phyloP scores from a whole-genome alignment of 768 basidiomycete species.

The Cyathus striatus region DNA sequence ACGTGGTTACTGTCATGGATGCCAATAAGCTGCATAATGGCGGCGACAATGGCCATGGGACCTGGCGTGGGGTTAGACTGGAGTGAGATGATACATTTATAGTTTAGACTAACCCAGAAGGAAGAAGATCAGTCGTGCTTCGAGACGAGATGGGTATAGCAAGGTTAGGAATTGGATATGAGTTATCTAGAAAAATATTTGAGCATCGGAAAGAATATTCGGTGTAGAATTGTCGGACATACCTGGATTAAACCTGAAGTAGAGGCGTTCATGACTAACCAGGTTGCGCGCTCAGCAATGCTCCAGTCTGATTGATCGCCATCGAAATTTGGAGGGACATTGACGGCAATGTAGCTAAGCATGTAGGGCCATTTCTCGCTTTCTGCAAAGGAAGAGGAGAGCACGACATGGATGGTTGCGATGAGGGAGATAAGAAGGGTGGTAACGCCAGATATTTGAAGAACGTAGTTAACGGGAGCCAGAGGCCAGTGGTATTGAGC shows the following conservation, averaged over 20 bases:
- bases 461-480: conserved; percentile 84
- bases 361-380: conserved; percentile 91
- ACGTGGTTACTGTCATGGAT: conserved; percentile 42
- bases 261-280: conserved; percentile 86
- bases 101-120: conserved; percentile 59
- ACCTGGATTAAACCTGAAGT: conserved; percentile 86
- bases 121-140: conserved; percentile 79
- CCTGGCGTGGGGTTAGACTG: conserved; percentile 32
- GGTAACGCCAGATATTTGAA: conserved; percentile 81
- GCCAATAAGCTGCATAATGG: conserved; percentile 79
- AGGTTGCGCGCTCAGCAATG: conserved; percentile 58
- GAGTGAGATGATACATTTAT: not conserved
- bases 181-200: conserved; percentile 59
- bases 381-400: conserved; percentile 51
- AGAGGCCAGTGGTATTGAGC: conserved; percentile 95
- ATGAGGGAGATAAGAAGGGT: conserved; percentile 75
- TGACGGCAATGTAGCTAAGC: conserved; percentile 85
- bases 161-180: conserved; percentile 97
- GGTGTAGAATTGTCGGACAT: conserved; percentile 14
- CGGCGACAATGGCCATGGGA: conserved; percentile 81
- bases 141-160: conserved; percentile 86
- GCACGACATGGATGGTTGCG: conserved; percentile 73
- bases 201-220: not conserved
- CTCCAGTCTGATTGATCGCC: conserved; percentile 52
- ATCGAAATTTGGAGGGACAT: conserved; percentile 55